Conservation (phyloP, 2,329 filamentous ascomycete species). For the Didymella exigua region DNA sequence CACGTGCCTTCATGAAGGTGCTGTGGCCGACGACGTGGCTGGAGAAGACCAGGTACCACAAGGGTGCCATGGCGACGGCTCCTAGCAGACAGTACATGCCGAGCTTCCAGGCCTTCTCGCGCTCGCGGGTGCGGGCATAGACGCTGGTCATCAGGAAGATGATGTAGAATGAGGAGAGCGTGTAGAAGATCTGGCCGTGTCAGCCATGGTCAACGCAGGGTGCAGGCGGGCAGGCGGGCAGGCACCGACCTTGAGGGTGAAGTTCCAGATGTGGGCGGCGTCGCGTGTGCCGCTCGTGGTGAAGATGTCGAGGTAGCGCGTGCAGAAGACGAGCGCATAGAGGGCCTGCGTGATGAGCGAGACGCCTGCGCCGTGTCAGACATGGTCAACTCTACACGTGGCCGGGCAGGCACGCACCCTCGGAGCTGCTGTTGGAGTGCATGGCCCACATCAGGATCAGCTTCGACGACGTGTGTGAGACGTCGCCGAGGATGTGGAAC, state of each 20-base stretch:
- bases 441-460: constrained; percentile 90
- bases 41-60: constrained; percentile 73
- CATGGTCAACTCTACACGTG: neutral
- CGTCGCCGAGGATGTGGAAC: constrained; percentile 80
- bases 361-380: constrained; percentile 63
- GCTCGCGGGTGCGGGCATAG: constrained; percentile 85
- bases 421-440: constrained; percentile 83
- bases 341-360: constrained; percentile 90
- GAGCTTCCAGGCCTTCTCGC: constrained; percentile 92
- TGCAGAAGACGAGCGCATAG: constrained; percentile 83
- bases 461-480: constrained; percentile 86
- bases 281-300: constrained; percentile 46
- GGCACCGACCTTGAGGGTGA: constrained; percentile 68
- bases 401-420: constrained; percentile 60
- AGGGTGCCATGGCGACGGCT: constrained; percentile 70
- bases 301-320: constrained; percentile 87
- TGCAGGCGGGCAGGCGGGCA: neutral
- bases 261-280: constrained; percentile 59
- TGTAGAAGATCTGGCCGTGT: constrained; percentile 72
- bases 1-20: constrained; percentile 49
- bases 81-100: constrained; percentile 71
- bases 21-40: constrained; percentile 49
- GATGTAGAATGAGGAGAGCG: constrained; percentile 82
- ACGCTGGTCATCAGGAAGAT: constrained; percentile 85
- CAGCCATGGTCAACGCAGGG: constrained; percentile 16